phyloP scores from a whole-genome alignment of 176 grass and related monocot genomes.

The Alopecurus myosuroides region DNA sequence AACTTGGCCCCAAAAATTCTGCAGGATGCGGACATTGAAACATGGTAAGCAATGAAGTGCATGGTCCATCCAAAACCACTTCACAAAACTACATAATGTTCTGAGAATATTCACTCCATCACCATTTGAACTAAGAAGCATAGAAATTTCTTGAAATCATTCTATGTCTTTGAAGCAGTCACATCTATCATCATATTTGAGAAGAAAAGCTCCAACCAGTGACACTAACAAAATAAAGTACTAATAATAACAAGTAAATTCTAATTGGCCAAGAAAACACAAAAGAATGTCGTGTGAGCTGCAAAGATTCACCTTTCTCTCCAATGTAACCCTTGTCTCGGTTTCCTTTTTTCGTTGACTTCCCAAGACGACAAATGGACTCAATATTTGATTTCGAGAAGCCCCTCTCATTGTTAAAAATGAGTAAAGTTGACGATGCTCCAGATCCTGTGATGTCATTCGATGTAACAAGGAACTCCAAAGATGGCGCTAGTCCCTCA shows the following conservation, averaged over 20 bases:
- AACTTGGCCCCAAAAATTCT: neutral
- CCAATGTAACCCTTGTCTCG: conserved; percentile 54
- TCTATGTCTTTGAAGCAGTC: neutral
- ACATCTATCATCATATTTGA: neutral
- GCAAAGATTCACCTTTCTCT: conserved; percentile 48
- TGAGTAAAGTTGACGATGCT: conserved; percentile 47
- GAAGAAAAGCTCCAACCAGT: neutral
- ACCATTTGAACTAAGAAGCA: neutral
- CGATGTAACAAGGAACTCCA: conserved; percentile 55
- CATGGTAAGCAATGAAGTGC: neutral
- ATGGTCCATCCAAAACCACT: neutral
- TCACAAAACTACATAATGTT: neutral
- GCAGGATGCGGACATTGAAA: neutral
- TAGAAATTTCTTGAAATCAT: too few relatives aligned
- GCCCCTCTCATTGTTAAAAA: conserved; percentile 71
- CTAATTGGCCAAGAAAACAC: neutral
- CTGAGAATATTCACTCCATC: neutral
- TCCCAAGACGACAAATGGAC: conserved; percentile 55
- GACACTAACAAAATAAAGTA: neutral
- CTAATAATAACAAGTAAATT: neutral
- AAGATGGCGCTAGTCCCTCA: conserved; percentile 32
- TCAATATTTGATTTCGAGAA: conserved; percentile 49
- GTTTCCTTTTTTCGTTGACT: conserved; percentile 59
- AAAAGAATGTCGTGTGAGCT: neutral
- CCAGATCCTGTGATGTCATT: conserved; percentile 54